Base-by-base conservation (phyloP, 495 filamentous ascomycete genomes). In the Polyplosphaeria fusca region DNA sequence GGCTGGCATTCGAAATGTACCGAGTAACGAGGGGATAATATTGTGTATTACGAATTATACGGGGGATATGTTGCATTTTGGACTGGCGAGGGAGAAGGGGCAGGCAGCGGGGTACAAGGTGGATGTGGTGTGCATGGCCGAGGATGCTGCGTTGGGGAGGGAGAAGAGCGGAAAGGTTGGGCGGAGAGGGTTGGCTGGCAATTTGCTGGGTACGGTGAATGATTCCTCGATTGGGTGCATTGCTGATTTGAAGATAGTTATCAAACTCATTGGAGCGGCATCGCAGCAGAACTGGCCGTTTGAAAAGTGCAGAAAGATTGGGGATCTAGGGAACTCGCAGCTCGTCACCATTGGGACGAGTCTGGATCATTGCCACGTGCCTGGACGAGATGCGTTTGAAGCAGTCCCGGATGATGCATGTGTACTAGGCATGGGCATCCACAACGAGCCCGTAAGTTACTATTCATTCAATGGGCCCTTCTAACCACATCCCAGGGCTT, bases 21-120 rank as follows among this genome's bases (percentile, higher is more conserved):
- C 80, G 0, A 80, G 77, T 7, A 74, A 80, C 38, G 73, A 76
- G 55, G 82, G 82, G 18, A 76, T 77, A 4, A 79, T 85, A 35
- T 65, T 85, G n/a, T 78, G 82, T 46, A 77, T 85, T 58, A 84
- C 80, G 30, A 85, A 85, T 61, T 85, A 85, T 63, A 85, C 82
- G 0, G 82, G 82, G 22, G 82, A 85, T 68, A 82, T 79, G 60
- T 70, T 85, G 49, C 81, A 85, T 64, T 85, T 85, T 52, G 81
- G 81, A 1, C 69, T 85, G 18, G 82, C 82, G 2, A 75, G 77
- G 52, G 81, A 85, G 67, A 82, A 83, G 69, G 80, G 79, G 12
- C 73, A 78, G 37, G 79, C 78, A 14, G 68, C 72, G 49, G 80
- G 80, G 20, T 73, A 77, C 48, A 76, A 73, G 14, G 76, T 79